phyloP scores from a whole-genome alignment of 345 rosid species.

The Citrus mangshanensis region DNA sequence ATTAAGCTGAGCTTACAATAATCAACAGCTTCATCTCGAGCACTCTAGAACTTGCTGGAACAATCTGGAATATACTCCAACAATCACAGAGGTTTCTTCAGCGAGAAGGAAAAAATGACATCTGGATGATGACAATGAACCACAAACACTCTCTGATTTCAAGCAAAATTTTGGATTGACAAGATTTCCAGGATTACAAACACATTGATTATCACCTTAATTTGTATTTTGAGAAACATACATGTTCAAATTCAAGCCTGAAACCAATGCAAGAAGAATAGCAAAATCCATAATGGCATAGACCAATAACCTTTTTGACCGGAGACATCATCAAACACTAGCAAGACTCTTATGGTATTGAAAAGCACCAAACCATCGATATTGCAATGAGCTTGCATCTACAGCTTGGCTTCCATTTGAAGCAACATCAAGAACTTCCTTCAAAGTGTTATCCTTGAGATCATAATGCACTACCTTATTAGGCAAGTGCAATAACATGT shows the following conservation, averaged over 20 bases:
- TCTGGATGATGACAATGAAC: background rate
- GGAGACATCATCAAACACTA: constrained; percentile 7
- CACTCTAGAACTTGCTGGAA: no score
- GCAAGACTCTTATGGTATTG: constrained; percentile 14
- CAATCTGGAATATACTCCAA: no score
- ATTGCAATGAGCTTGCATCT: background rate
- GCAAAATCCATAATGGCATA: no score
- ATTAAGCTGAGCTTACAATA: no score
- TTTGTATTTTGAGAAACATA: background rate
- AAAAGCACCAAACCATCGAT: constrained; percentile 3
- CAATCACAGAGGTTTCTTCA: no score
- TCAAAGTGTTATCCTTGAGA: constrained; percentile 22
- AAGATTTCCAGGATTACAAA: background rate
- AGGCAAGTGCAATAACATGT: constrained; percentile 31
- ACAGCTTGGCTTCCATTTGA: background rate
- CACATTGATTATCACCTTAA: background rate
- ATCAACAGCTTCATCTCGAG: no score
- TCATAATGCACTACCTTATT: constrained; percentile 14
- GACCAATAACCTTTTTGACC: background rate
- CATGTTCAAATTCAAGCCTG: background rate
- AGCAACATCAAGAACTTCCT: constrained; percentile 27
- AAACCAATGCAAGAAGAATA: background rate
- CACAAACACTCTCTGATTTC: background rate
- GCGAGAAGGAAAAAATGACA: no score
- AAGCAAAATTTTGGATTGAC: background rate